Evolutionary conservation across 192 early-diverging fungal species (phyloP), one percentile per base, ranked within the genome.

Genomic region (Linnemannia elongata): DNA sequence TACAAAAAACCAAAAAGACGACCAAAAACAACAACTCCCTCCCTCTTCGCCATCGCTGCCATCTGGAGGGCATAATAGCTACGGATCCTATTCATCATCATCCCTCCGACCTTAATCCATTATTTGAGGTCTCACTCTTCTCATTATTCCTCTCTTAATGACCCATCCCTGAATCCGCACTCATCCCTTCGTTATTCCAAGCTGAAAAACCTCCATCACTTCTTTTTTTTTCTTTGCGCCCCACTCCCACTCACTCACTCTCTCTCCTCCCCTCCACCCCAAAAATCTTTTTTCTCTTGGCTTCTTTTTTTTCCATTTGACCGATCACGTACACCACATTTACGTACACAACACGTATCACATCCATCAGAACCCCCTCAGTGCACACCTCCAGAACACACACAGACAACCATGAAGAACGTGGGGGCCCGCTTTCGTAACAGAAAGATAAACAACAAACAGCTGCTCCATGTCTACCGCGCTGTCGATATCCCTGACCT

Each of bases 381-480:
- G n/a, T 38, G 63, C 55, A 55, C 3, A 5, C 54, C 10, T 38
- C 49, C 5, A 15, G 49, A 22, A n/a, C 39, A 20, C 20, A 66
- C 69, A 57, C 49, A 22, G 42, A 52, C 4, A 69, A 33, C 22
- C 60, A 87, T 87, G 85, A 87, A 87, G 85, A 87, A 87, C 76
- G 79, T 81, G 12, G 85, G 85, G 22, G 85, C 90, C 42, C 89
- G 91, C 69, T 96, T 97, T 89, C 92, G 96, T 47, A 91, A 93
- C 82, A 92, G 97, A 76, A 98, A 98, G 90, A 94, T 99, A 88
- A 97, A 97, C 89, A 89, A 92, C 76, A 96, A 96, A 89, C 95
- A 96, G 81, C 87, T 93, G 41, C 90, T 99, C 76, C 93, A 92
- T 66, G 96, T 99, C 70, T 94, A 93, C 87, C 94, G 94, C 49